Base-by-base conservation (phyloP, 2,329 filamentous ascomycete species). In the Neonectria magnoliae region DNA sequence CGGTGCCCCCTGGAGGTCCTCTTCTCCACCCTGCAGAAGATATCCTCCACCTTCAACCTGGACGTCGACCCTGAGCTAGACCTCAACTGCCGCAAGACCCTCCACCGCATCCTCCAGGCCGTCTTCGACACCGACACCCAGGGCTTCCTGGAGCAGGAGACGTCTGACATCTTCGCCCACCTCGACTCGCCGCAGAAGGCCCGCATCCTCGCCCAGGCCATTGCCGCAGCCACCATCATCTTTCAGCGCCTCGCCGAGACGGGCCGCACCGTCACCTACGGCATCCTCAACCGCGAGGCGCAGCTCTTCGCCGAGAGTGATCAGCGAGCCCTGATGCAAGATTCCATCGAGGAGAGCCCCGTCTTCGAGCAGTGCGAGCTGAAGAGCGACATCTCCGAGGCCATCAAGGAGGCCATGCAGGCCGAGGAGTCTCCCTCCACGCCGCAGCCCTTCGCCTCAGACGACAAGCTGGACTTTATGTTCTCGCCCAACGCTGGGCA, bases 111-210 rank as follows among this genome's bases (percentile, higher is more conserved):
- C 13, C 71, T 74, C 13, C 72, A 74, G 50, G 71, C 72, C 64
- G 72, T 71, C 57, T 74, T 74, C 51, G 71, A 73, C 66, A 72
- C 69, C 44, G 66, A 74, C 36, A 74, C 72, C 9, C 72, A 74
- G 29, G 54, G 54, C 5, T 69, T 65, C 29, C 66, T 74, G 3
- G 72, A 74, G 57, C 69, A 71, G 53, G 72, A 74, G 61, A 69
- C 69, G 10, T 73, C 72, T 8, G 67, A 74, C 31, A 70, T 73
- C 57, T 74, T 74, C 48, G 68, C 72, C 3, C 61, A 70, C 22
- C 67, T 74, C 2, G 63, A 54, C 63, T 63, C 68, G 13, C 71
- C 67, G 22, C 69, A 73, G 47, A 74, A 72, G 52, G 66, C 58
- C 27, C 69, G 67, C 51, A 72, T 74, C 41, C 61, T 74, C 11